phyloP scores from a whole-genome alignment of 129 eudicot species.

The Dittrichia graveolens region DNA sequence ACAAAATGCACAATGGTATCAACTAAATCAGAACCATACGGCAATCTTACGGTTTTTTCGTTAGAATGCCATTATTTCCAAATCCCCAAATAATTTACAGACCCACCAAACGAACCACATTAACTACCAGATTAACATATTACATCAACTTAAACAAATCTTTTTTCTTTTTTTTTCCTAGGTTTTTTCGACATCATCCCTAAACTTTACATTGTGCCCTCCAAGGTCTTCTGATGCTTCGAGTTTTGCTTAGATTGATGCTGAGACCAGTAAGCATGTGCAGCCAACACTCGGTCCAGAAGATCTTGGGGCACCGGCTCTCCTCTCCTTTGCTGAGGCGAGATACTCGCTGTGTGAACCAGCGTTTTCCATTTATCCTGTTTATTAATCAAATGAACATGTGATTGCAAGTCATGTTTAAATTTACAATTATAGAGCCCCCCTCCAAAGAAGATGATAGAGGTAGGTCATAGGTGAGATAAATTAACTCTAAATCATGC shows the following conservation, averaged over 20 bases:
- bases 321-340: slow-evolving; percentile 96
- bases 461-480: not conserved
- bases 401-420: not conserved
- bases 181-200: slow-evolving; percentile 34
- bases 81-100: slow-evolving; percentile 51
- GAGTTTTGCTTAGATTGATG: slow-evolving; percentile 81
- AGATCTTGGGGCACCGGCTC: slow-evolving; percentile 95
- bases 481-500: not conserved
- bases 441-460: not conserved
- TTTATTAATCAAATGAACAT: slow-evolving; percentile 2
- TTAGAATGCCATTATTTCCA: slow-evolving; percentile 51
- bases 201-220: slow-evolving; percentile 45
- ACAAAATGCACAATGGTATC: slow-evolving; percentile 38
- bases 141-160: slow-evolving; percentile 30
- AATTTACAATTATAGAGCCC: not conserved
- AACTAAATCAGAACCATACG: slow-evolving; percentile 12
- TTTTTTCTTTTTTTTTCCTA: slow-evolving; percentile 16
- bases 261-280: slow-evolving; percentile 91
- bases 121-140: slow-evolving; percentile 29
- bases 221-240: slow-evolving; percentile 53
- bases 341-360: slow-evolving; percentile 93
- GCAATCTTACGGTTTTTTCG: slow-evolving; percentile 35
- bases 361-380: slow-evolving; percentile 99
- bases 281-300: slow-evolving; percentile 76
- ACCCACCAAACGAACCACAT: slow-evolving; percentile 40